Percentiles rank a stretch among this genome's conserved stretches.
Conservation (phyloP, 441 rosid species). For the Syzygium malaccense region DNA sequence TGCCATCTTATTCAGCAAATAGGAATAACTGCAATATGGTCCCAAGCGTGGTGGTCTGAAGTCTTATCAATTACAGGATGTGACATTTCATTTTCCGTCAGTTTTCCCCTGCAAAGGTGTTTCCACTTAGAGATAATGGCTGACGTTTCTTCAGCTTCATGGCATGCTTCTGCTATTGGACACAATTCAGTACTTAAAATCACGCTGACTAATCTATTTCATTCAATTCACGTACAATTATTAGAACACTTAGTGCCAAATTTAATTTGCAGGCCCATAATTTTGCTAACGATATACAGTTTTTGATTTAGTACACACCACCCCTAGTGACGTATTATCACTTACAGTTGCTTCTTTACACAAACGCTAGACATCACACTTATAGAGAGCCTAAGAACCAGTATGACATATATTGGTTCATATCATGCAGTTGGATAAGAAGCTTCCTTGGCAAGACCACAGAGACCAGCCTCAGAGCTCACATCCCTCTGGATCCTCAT, state of each 20-base stretch:
- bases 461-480: not conserved
- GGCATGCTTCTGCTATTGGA: not conserved
- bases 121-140: not conserved
- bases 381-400: not conserved
- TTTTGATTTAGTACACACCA: not conserved
- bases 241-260: not conserved
- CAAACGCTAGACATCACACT: not conserved
- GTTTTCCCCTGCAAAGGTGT: not conserved
- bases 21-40: not conserved
- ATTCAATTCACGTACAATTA: not conserved
- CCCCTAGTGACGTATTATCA: not conserved
- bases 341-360: not conserved
- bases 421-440: slow-evolving; percentile 7
- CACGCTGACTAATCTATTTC: not conserved
- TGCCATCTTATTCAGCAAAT: not conserved
- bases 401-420: not conserved
- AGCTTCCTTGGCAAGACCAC: slow-evolving; percentile 10
- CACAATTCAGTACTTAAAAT: not conserved
- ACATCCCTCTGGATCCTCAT: slow-evolving; percentile 9
- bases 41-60: not conserved
- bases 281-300: not conserved
- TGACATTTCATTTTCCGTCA: not conserved
- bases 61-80: not conserved
- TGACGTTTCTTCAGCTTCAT: not conserved
- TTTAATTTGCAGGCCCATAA: not conserved